Conservation (phyloP, 2,329 filamentous ascomycete genomes). For the Lecanicillium sp. region DNA sequence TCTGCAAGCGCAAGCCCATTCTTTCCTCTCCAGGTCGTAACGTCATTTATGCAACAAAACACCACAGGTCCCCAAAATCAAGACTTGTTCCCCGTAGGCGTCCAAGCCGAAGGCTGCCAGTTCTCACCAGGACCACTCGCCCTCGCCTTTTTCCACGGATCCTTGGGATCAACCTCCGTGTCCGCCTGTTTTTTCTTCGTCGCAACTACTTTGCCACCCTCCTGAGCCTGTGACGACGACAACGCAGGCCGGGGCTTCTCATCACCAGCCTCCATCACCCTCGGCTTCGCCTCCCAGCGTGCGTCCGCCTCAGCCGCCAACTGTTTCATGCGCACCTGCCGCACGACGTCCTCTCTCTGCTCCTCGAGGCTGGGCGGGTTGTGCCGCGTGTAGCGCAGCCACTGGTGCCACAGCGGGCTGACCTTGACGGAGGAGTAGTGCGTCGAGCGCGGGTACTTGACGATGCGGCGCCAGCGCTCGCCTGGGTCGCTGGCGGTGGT, state of each 20-base stretch:
- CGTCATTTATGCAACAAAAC: too few relatives aligned
- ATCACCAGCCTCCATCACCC: conserved; percentile 32
- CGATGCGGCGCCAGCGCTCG: conserved; percentile 53
- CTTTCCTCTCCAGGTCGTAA: background rate
- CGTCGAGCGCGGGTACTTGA: conserved; percentile 46
- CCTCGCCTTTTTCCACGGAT: conserved; percentile 52
- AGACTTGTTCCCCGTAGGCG: conserved; percentile 33
- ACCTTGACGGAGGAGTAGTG: conserved; percentile 50
- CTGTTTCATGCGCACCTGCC: conserved; percentile 44
- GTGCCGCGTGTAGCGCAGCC: conserved; percentile 53
- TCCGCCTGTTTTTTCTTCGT: conserved; percentile 10
- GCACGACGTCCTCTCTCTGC: conserved; percentile 43
- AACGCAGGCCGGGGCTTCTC: conserved; percentile 10
- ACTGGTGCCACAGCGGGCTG: conserved; percentile 59
- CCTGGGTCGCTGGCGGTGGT: conserved; percentile 10
- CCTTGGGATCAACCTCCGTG: conserved; percentile 15
- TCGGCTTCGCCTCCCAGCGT: conserved; percentile 54
- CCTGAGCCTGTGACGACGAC: conserved; percentile 12
- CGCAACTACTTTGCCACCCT: conserved; percentile 8
- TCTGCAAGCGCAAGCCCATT: too few relatives aligned
- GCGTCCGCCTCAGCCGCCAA: conserved; percentile 56
- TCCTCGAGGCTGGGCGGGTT: conserved; percentile 49
- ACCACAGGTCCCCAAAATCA: too few relatives aligned
- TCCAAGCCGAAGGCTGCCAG: conserved; percentile 63
- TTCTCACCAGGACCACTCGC: conserved; percentile 46